A percentile compares a stretch with the other conserved stretches of the same genome.
phyloP scores from a whole-genome alignment of 1,139 yeast genomes.

The Arxiozyma slooffiae region DNA sequence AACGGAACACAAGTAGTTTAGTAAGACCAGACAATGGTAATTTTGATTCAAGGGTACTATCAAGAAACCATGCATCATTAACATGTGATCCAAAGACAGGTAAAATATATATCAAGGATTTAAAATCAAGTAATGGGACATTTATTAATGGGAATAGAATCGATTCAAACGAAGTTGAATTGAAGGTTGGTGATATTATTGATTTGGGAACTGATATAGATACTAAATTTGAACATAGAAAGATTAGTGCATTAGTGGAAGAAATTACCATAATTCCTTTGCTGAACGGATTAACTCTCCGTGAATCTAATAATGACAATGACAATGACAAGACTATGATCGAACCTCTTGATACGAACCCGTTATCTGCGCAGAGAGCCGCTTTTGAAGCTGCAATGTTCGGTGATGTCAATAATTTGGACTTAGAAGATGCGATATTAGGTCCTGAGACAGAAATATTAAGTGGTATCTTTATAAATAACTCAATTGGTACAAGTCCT shows the following conservation, averaged over 20 bases:
- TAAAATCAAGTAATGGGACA: constrained; percentile 90
- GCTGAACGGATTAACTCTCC: constrained; percentile 6
- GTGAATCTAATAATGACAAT: background rate
- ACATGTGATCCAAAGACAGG: constrained; percentile 64
- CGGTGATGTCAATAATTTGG: constrained; percentile 59
- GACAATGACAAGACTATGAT: background rate
- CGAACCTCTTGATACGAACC: constrained; percentile 4
- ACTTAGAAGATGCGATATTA: constrained; percentile 46
- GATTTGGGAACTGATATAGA: constrained; percentile 91
- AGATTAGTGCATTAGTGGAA: constrained; percentile 72
- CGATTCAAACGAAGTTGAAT: constrained; percentile 44
- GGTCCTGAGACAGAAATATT: constrained; percentile 47
- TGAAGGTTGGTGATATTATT: constrained; percentile 66
- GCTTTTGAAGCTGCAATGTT: constrained; percentile 68
- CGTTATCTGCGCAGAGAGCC: constrained; percentile 27
- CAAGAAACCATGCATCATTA: constrained; percentile 88
- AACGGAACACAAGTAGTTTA: constrained; percentile 7
- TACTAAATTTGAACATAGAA: constrained; percentile 68
- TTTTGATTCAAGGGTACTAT: constrained; percentile 86
- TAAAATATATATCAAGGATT: constrained; percentile 66
- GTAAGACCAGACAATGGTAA: constrained; percentile 57
- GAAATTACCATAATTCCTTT: constrained; percentile 54
- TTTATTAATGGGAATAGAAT: constrained; percentile 71
- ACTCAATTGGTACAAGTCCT: constrained; percentile 48
- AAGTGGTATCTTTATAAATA: constrained; percentile 55